A percentile compares a stretch with the other conserved stretches of the same genome.
phyloP scores from a whole-genome alignment of 2,329 filamentous ascomycete species.

The Penicillium crustosum region DNA sequence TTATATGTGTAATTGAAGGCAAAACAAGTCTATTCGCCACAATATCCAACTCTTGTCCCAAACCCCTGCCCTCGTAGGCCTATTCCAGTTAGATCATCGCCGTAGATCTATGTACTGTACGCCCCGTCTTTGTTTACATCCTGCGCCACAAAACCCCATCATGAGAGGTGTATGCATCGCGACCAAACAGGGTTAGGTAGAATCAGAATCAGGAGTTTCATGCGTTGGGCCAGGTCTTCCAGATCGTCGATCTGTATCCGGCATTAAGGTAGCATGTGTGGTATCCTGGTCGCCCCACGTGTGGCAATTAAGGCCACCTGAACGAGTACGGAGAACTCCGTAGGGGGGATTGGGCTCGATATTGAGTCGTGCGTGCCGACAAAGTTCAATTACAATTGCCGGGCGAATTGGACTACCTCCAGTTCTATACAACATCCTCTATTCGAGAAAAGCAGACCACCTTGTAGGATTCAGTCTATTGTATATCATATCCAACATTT shows the following conservation, averaged over 20 bases:
- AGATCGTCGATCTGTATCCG: background rate
- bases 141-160: background rate
- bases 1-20: background rate
- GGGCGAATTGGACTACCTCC: background rate
- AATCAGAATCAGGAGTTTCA: background rate
- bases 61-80: background rate
- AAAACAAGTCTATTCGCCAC: background rate
- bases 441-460: background rate
- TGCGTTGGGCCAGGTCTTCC: background rate
- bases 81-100: background rate
- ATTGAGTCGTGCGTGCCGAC: background rate
- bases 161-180: background rate
- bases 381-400: background rate
- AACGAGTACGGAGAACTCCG: background rate
- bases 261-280: background rate
- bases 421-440: background rate
- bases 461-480: background rate
- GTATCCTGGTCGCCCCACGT: background rate
- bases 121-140: slow-evolving; percentile 2
- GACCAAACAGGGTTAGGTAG: background rate
- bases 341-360: no score
- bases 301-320: background rate
- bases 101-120: background rate
- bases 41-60: background rate
- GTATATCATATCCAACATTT: background rate